A percentile compares a stretch with the other conserved stretches of the same genome.
phyloP scores from a whole-genome alignment of 495 filamentous ascomycete genomes.

The Tetracladium marchalianum region DNA sequence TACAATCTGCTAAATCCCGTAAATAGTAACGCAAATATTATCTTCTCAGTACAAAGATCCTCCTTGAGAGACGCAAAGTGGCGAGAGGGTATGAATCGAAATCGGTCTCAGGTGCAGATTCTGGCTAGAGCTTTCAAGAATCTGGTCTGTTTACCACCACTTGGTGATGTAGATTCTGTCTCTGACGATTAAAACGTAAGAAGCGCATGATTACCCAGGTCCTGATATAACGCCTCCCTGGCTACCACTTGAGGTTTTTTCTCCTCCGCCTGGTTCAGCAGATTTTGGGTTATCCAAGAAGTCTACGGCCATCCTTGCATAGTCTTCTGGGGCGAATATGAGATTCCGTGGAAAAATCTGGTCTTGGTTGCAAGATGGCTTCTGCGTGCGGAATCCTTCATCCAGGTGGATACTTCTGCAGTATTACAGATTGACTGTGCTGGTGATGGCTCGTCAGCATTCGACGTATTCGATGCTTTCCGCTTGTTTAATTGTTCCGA shows the following conservation, averaged over 20 bases:
- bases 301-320: slow-evolving; percentile 4
- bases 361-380: slow-evolving; percentile 1
- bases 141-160: no score
- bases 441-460: not conserved
- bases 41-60: no score
- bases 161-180: no score
- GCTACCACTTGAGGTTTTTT: slow-evolving; percentile 5
- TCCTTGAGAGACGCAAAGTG: no score
- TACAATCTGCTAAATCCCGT: no score
- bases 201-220: slow-evolving; percentile 1
- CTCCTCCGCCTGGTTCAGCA: slow-evolving; percentile 6
- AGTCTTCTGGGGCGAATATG: slow-evolving; percentile 6
- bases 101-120: no score
- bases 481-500: slow-evolving; percentile 1
- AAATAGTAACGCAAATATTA: no score
- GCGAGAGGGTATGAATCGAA: no score
- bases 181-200: slow-evolving; percentile 3
- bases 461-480: slow-evolving; percentile 3
- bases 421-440: slow-evolving; percentile 4
- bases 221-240: slow-evolving; percentile 3
- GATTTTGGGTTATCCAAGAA: slow-evolving; percentile 7
- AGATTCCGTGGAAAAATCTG: slow-evolving; percentile 1
- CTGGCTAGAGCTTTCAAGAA: no score
- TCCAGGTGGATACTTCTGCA: not conserved
- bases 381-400: not conserved